These are phyloP conservation scores for Cenchrus fungigraminus DNA, from an alignment of 176 grass and related monocot species.

Conservation along the genomic window DNA sequence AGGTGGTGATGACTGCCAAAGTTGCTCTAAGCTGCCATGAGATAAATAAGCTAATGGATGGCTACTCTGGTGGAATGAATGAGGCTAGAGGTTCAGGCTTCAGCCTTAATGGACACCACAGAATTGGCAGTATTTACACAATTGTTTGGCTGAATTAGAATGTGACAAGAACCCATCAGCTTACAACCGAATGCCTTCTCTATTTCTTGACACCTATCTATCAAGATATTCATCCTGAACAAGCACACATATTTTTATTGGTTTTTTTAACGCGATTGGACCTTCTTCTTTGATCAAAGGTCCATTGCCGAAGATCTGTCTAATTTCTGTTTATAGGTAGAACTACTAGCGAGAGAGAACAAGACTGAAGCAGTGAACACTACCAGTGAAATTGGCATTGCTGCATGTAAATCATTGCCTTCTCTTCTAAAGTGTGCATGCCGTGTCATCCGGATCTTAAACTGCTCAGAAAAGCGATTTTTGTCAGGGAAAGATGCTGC, in stretches of 20 bases:
- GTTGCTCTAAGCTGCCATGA: not conserved
- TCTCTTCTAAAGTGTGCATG: conserved; percentile 61
- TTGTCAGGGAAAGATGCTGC: not conserved
- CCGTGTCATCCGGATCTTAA: conserved; percentile 55
- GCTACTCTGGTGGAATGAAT: not conserved
- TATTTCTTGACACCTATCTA: not conserved
- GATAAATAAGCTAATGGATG: not conserved
- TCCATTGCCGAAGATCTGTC: not conserved
- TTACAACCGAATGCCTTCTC: not conserved
- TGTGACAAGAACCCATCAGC: not conserved
- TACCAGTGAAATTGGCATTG: conserved; percentile 56
- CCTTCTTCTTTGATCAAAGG: not conserved
- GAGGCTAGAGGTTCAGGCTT: not conserved
- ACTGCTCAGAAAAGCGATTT: conserved; percentile 39
- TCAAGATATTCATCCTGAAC: not conserved
- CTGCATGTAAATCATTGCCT: conserved; percentile 62
- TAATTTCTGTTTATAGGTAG: not conserved
- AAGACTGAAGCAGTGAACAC: not conserved
- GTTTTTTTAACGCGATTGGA: not conserved
- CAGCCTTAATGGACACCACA: not conserved
- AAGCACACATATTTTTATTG: not conserved
- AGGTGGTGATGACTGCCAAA: not conserved
- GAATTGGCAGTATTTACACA: not conserved
- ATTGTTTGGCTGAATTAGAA: not conserved
- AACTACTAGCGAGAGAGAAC: not conserved